Conservation (phyloP, 106 monocot genomes). For the Apostasia shenzhenica region DNA sequence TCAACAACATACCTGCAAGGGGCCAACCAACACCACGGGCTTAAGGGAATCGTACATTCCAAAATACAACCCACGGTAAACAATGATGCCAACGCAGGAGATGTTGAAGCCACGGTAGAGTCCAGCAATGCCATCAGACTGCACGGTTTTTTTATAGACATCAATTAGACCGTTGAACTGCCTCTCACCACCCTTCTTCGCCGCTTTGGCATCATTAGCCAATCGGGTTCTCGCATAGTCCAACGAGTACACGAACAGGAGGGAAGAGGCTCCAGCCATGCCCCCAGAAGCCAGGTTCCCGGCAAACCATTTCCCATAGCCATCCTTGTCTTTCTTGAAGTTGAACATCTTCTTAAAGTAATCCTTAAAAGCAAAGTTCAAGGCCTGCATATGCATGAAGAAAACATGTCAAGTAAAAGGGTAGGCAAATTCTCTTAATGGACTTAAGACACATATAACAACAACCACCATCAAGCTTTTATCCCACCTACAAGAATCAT, state of each 20-base stretch:
- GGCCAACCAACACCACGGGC: slow-evolving; percentile 17
- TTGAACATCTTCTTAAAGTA: background rate
- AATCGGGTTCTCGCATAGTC: slow-evolving; percentile 16
- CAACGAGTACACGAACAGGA: slow-evolving; percentile 8
- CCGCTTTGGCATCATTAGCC: slow-evolving; percentile 15
- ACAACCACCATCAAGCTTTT: too few relatives aligned
- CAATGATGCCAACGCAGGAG: slow-evolving; percentile 13
- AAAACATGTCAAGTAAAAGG: too few relatives aligned
- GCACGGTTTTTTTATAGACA: slow-evolving; percentile 8
- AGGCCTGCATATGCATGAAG: background rate
- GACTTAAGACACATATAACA: too few relatives aligned
- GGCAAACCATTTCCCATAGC: slow-evolving; percentile 17
- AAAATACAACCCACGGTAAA: slow-evolving; percentile 14
- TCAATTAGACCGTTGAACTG: slow-evolving; percentile 17
- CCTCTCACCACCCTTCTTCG: slow-evolving; percentile 11
- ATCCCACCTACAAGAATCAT: too few relatives aligned
- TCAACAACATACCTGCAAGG: slow-evolving; percentile 12
- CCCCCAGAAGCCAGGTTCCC: slow-evolving; percentile 12
- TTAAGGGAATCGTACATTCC: slow-evolving; percentile 11
- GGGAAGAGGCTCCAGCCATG: slow-evolving; percentile 13
- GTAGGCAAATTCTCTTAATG: too few relatives aligned
- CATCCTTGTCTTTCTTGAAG: background rate
- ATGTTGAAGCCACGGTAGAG: slow-evolving; percentile 16
- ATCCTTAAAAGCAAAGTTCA: slow-evolving; percentile 4
- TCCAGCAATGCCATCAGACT: slow-evolving; percentile 13